A percentile compares a stretch with the other conserved stretches of the same genome.
Conservation (phyloP, 306 rosid species). For the Quercus dentata region DNA sequence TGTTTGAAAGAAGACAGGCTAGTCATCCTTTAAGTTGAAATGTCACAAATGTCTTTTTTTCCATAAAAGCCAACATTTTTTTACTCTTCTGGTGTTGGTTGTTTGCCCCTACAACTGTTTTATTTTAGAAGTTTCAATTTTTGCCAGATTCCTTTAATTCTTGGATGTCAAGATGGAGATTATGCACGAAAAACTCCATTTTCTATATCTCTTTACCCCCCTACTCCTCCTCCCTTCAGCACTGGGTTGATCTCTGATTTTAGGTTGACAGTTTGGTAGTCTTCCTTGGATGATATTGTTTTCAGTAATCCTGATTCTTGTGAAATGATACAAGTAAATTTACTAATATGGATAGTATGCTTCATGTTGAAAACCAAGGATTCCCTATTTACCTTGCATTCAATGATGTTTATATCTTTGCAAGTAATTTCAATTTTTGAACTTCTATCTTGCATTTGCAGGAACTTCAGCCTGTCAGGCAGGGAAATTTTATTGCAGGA, state of each 20-base stretch:
- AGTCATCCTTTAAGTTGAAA: not conserved
- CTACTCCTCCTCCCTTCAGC: no score
- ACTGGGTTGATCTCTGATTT: no score
- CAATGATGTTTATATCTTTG: constrained; percentile 6
- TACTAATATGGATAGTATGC: not conserved
- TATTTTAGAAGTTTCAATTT: not conserved
- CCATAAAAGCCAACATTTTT: not conserved
- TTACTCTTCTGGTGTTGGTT: not conserved
- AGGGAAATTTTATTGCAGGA: constrained; percentile 74
- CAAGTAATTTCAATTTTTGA: constrained; percentile 14
- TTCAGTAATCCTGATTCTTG: no score
- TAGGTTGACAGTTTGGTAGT: no score
- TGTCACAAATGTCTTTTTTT: not conserved
- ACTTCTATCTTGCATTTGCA: constrained; percentile 28
- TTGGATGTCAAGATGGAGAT: no score
- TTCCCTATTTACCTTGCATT: not conserved
- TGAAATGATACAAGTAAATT: no score
- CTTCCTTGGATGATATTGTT: no score
- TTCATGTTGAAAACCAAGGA: not conserved
- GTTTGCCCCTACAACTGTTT: not conserved
- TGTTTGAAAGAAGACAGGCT: not conserved
- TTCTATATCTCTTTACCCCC: no score
- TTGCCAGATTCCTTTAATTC: not conserved
- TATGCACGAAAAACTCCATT: no score
- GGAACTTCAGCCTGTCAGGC: constrained; percentile 90